A percentile compares a stretch with the other conserved stretches of the same genome.
Evolutionary conservation across 345 rosid genomes (phyloP).

Genomic region (Eucalyptus erythrocorys): DNA sequence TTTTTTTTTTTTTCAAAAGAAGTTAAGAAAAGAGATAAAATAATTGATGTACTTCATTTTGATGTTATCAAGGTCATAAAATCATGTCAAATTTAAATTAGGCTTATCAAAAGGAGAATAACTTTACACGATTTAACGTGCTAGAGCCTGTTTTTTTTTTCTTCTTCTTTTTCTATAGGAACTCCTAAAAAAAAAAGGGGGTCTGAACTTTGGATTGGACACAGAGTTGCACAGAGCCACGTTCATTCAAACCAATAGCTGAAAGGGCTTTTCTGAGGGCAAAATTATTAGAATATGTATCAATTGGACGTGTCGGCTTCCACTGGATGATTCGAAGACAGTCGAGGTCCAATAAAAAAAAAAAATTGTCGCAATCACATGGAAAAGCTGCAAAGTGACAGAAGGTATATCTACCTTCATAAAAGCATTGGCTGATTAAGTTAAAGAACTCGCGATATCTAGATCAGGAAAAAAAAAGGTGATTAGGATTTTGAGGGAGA

Average conservation of each 20-base stretch:
- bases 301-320: not conserved
- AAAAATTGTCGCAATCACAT: not conserved
- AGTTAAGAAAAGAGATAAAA: not conserved
- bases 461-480: not conserved
- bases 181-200: not conserved
- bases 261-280: not conserved
- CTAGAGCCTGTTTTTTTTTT: not conserved
- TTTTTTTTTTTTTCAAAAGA: not conserved
- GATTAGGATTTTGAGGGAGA: not conserved
- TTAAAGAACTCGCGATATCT: not conserved
- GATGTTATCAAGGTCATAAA: not conserved
- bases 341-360: not conserved
- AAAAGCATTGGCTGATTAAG: not conserved
- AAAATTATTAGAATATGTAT: not conserved
- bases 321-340: not conserved
- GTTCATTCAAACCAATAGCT: not conserved
- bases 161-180: not conserved
- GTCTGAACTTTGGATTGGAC: not conserved
- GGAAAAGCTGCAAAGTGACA: not conserved
- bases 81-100: not conserved
- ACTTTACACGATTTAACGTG: not conserved
- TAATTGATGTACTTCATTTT: not conserved
- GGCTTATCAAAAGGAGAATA: not conserved
- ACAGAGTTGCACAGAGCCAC: not conserved
- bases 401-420: not conserved